Evolutionary conservation across 2,329 filamentous ascomycete genomes (phyloP).

Genomic region (Ceratocystis ficicola): DNA sequence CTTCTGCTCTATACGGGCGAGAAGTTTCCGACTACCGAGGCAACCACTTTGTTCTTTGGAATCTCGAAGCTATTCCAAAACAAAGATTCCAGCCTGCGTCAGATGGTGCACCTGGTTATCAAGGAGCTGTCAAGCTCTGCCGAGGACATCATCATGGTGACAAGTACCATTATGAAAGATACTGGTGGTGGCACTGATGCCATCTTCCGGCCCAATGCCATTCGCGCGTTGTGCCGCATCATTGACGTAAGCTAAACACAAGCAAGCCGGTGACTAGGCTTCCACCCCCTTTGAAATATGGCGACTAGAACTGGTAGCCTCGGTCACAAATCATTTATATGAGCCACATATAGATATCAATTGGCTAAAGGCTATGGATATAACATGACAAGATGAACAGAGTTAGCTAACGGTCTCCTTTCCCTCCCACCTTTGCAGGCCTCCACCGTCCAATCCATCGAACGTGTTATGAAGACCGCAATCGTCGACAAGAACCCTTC

Average conservation of each 20-base stretch:
- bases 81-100: slow-evolving; percentile 92
- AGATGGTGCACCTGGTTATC: slow-evolving; percentile 97
- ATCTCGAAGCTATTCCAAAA: slow-evolving; percentile 99
- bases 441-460: slow-evolving; percentile 92
- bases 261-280: neutral
- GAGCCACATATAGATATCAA: too few relatives aligned
- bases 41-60: slow-evolving; percentile 94
- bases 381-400: too few relatives aligned
- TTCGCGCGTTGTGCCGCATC: slow-evolving; percentile 86
- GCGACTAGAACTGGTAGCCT: neutral
- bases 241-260: slow-evolving; percentile 59
- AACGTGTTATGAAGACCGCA: slow-evolving; percentile 96
- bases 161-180: slow-evolving; percentile 99
- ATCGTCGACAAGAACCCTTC: slow-evolving; percentile 99
- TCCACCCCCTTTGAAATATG: too few relatives aligned
- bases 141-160: slow-evolving; percentile 99
- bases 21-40: slow-evolving; percentile 93
- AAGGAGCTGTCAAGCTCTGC: slow-evolving; percentile 94
- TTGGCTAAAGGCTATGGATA: too few relatives aligned
- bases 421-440: slow-evolving; percentile 41
- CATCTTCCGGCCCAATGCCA: slow-evolving; percentile 89
- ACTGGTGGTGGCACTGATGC: slow-evolving; percentile 90
- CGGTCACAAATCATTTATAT: too few relatives aligned
- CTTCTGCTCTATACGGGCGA: slow-evolving; percentile 94
- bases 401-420: too few relatives aligned